Conservation (phyloP, 2,329 filamentous ascomycete genomes). For the Diaporthe sp. region DNA sequence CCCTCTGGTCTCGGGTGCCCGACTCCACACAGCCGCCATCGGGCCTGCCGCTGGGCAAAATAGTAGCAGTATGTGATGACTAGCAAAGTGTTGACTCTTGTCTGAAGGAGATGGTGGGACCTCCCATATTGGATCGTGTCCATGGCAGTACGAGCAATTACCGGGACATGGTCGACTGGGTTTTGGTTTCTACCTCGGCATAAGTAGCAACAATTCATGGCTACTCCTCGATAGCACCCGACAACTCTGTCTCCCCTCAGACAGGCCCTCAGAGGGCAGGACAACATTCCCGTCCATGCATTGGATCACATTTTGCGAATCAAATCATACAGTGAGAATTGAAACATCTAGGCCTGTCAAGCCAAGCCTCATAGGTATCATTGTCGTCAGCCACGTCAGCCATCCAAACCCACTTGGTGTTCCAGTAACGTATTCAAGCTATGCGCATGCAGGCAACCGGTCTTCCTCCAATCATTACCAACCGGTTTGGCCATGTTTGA, state of each 20-base stretch:
- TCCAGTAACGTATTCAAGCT: constrained; percentile 19
- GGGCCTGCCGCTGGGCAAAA: neutral
- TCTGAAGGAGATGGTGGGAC: neutral
- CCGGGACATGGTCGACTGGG: neutral
- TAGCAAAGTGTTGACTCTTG: neutral
- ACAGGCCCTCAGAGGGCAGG: neutral
- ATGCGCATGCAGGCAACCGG: constrained; percentile 17
- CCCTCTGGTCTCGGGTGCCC: neutral
- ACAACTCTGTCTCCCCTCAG: neutral
- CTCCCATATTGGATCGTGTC: neutral
- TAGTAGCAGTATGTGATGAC: neutral
- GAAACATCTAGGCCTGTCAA: neutral
- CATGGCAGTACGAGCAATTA: neutral
- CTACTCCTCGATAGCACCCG: neutral
- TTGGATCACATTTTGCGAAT: neutral
- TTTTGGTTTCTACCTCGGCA: neutral
- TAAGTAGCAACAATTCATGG: neutral
- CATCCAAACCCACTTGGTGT: neutral
- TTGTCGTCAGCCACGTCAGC: neutral
- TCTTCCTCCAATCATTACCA: constrained; percentile 21
- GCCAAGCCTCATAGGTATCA: neutral
- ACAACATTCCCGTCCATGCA: neutral
- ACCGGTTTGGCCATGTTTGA: neutral
- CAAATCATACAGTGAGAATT: neutral
- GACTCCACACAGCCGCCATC: neutral